Conservation (phyloP, 1,139 yeast genomes). For the Neolecta irregularis region DNA sequence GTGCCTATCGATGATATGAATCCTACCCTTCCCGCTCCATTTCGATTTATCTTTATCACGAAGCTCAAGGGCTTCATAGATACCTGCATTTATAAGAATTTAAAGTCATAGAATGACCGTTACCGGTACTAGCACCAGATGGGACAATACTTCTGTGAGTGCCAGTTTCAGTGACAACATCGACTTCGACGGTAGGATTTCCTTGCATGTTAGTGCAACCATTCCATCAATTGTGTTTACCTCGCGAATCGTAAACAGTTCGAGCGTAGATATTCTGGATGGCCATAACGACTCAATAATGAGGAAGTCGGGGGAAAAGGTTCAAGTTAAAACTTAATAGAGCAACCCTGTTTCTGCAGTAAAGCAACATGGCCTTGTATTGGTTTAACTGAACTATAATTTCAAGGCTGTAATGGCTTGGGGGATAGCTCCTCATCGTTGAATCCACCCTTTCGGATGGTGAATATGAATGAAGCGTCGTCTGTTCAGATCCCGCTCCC, state of each 20-base stretch:
- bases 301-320: too few relatives aligned
- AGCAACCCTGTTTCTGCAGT: too few relatives aligned
- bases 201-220: constrained; percentile 17
- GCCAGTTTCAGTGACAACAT: constrained; percentile 72
- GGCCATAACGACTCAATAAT: constrained; percentile 20
- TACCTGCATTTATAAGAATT: constrained; percentile 15
- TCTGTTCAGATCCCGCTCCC: too few relatives aligned
- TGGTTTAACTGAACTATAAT: too few relatives aligned
- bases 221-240: not conserved
- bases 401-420: too few relatives aligned
- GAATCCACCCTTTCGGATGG: too few relatives aligned
- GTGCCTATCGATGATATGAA: constrained; percentile 1
- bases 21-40: constrained; percentile 72
- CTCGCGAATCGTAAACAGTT: constrained; percentile 86
- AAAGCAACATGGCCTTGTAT: too few relatives aligned
- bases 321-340: too few relatives aligned
- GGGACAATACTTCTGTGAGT: constrained; percentile 87
- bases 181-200: constrained; percentile 95
- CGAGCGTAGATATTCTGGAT: constrained; percentile 66
- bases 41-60: constrained; percentile 88
- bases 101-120: too few relatives aligned
- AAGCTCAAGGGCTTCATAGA: constrained; percentile 87
- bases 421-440: too few relatives aligned
- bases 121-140: constrained; percentile 92
- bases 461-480: too few relatives aligned